Base-by-base conservation (phyloP, 305 asterid genomes). In the Fraxinus dipetala region DNA sequence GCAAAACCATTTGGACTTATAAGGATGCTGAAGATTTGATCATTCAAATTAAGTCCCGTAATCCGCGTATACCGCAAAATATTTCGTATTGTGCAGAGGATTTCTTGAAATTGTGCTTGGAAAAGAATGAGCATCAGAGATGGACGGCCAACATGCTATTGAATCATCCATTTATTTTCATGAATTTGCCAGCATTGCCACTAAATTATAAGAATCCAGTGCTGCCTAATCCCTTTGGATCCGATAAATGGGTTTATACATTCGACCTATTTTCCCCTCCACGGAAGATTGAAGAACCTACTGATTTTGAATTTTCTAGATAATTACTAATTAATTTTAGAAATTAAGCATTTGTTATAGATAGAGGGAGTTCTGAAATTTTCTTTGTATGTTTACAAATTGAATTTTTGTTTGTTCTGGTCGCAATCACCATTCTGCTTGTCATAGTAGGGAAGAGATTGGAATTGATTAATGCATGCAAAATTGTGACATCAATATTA, bases 131-230 rank as follows among this genome's bases (percentile, higher is more conserved):
- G 28, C 6, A 48, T 8, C 1, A 61, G 36, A 78, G 85, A 72
- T 72, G 82, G 85, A 83, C 75, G 0, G 36, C 43, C 1, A 6
- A n/a, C 16, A 78, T 22, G 82, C 45, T 83, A 11, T 40, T 78
- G 4, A 10, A 24, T 31, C 85, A 83, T 26, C 76, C 40, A 18
- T 83, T 78, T 22, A 78, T 83, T 20, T n/a, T n/a, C 10, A 20
- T 2, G 28, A 56, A 56, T 56, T 56, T 6, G 26, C 5, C 67
- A 3, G 61, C 20, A 48, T 3, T 48, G 28, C 28, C 67, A 56
- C 24, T 5, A 18, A 48, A 48, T 48, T 56, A 18, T 56, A 7
- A 56, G 26, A 56, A 56, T 56, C 11, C 11, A 6, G 4, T 56
- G 28, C 4, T 18, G 67, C 10, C 26, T 6, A 56, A 56, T 56